phyloP scores from a whole-genome alignment of 352 stramenopile genomes.

The Blastocystis sp. region DNA sequence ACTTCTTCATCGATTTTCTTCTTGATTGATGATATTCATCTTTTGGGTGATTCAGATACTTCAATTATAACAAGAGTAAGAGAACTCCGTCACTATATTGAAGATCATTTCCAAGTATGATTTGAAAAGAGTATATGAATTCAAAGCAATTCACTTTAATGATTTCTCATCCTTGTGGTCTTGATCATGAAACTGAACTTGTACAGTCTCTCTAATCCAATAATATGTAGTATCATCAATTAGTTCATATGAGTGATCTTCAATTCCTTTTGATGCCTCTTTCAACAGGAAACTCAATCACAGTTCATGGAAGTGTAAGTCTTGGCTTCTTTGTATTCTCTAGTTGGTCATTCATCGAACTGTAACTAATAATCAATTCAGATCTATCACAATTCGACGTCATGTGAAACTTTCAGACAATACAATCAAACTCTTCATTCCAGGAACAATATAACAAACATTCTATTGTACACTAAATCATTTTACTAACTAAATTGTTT shows the following conservation, averaged over 20 bases:
- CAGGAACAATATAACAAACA: background rate
- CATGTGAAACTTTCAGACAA: slow-evolving; percentile 33
- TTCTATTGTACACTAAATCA: slow-evolving; percentile 78
- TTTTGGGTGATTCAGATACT: background rate
- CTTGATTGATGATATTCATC: slow-evolving; percentile 1
- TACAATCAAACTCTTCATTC: slow-evolving; percentile 9
- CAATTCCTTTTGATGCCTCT: slow-evolving; percentile 42
- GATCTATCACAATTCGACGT: background rate
- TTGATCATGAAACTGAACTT: background rate
- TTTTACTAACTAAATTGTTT: slow-evolving; percentile 86
- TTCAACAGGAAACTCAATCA: background rate
- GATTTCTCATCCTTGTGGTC: slow-evolving; percentile 33
- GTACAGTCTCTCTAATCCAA: background rate
- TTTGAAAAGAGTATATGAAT: no score
- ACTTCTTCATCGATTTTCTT: background rate
- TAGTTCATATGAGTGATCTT: slow-evolving; percentile 22
- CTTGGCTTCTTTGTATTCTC: background rate
- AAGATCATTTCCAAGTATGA: slow-evolving; percentile 22
- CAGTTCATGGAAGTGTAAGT: background rate
- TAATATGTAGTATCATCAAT: slow-evolving; percentile 21
- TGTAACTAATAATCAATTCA: background rate
- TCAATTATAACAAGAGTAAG: background rate
- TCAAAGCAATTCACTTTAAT: background rate
- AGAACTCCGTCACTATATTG: background rate
- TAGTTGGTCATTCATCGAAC: slow-evolving; percentile 42